These are phyloP conservation scores for Penstemon eatonii DNA, from an alignment of 257 asterid species.

Conservation along the genomic window DNA sequence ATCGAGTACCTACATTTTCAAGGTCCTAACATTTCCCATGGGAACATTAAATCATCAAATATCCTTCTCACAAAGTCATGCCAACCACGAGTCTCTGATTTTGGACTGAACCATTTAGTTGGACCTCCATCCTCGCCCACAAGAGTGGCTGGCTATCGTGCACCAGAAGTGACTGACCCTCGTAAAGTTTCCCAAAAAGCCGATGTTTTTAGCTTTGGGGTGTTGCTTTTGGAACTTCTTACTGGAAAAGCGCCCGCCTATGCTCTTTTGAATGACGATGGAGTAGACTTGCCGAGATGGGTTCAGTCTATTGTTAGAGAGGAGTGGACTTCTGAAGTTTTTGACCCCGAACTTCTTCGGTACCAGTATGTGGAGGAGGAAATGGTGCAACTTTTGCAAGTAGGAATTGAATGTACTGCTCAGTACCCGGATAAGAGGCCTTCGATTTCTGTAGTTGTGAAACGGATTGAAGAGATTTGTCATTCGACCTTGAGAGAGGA, in stretches of 20 bases:
- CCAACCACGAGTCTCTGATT: conserved; percentile 50
- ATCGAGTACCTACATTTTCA: conserved; percentile 50
- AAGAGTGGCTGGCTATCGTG: conserved; percentile 49
- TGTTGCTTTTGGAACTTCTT: conserved; percentile 45
- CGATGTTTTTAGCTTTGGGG: conserved; percentile 54
- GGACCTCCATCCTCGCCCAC: conserved; percentile 44
- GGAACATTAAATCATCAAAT: conserved; percentile 56
- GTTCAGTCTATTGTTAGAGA: conserved; percentile 52
- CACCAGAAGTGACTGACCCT: conserved; percentile 55
- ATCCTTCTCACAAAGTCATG: conserved; percentile 44
- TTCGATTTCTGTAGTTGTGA: conserved; percentile 41
- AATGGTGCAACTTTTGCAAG: conserved; percentile 56
- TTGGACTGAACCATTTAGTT: conserved; percentile 48
- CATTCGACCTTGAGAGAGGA: conserved; percentile 31
- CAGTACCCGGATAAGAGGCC: conserved; percentile 57
- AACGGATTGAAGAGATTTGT: conserved; percentile 39
- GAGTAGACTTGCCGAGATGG: conserved; percentile 53
- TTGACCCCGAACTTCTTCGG: conserved; percentile 45
- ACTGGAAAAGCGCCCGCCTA: conserved; percentile 54
- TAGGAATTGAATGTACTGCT: conserved; percentile 50
- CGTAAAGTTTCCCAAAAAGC: conserved; percentile 50
- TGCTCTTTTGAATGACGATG: conserved; percentile 43
- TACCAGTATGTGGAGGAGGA: conserved; percentile 48
- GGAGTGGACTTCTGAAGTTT: conserved; percentile 52
- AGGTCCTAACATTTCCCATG: conserved; percentile 49